A percentile compares a stretch with the other conserved stretches of the same genome.
Evolutionary conservation across 306 rosid genomes (phyloP).

Genomic region (Sicyos edulis): DNA sequence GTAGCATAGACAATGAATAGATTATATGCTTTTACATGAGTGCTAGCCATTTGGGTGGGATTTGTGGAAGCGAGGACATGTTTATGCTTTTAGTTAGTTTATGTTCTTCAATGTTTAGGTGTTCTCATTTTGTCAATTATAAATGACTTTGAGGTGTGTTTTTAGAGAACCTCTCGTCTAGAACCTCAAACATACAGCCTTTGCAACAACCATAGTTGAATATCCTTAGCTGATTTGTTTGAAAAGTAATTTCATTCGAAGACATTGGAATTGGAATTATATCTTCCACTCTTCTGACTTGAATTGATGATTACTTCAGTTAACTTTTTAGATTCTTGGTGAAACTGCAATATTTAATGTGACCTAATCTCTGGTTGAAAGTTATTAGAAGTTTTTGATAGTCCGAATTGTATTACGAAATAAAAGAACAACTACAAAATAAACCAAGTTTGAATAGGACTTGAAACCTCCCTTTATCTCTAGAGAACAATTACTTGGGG

Average conservation of each 20-base stretch:
- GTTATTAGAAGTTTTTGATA: too few species aligned
- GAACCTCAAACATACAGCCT: neutral
- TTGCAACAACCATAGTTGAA: neutral
- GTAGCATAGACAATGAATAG: neutral
- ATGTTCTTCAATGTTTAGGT: neutral
- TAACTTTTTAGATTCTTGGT: conserved; percentile 8
- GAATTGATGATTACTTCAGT: neutral
- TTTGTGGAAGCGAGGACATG: neutral
- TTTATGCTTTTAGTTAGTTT: neutral
- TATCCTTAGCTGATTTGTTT: neutral
- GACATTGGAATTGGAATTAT: conserved; percentile 6
- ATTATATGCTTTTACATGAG: neutral
- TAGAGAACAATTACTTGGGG: too few species aligned
- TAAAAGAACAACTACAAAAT: too few species aligned
- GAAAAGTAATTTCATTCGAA: neutral
- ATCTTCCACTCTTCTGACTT: conserved; percentile 2
- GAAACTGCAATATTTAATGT: neutral
- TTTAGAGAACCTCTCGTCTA: neutral
- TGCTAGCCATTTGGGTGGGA: conserved; percentile 9
- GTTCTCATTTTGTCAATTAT: neutral
- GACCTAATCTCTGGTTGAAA: neutral
- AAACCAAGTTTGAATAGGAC: too few species aligned
- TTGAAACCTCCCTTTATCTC: too few species aligned
- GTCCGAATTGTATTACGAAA: too few species aligned
- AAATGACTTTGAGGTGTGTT: neutral